Evolutionary conservation across 495 filamentous ascomycete species (phyloP).

Genomic region (Barbatosphaeria neglecta): DNA sequence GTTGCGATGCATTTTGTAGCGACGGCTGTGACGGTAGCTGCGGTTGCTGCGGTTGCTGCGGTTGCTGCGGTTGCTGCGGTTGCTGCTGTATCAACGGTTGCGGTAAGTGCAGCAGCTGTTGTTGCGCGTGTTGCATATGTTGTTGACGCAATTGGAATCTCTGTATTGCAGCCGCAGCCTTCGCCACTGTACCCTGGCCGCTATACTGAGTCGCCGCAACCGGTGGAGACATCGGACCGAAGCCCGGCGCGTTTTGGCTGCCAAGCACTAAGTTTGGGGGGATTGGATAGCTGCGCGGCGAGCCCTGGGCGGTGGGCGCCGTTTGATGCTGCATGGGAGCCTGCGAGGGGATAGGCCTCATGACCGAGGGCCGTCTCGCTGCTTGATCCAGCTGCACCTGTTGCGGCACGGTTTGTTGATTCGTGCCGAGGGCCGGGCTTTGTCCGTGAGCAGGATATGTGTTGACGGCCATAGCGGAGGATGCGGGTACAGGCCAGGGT

Average conservation of each 20-base stretch:
- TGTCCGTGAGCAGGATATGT: no score
- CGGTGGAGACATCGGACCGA: no score
- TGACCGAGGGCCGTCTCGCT: not conserved
- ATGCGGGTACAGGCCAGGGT: not conserved
- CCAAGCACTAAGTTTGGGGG: no score
- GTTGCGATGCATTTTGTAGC: no score
- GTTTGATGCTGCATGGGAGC: no score
- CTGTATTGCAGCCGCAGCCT: no score
- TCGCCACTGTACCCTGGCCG: no score
- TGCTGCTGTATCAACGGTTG: not conserved
- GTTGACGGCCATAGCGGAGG: no score
- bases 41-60: not conserved
- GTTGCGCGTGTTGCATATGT: not conserved
- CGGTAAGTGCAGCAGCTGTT: constrained; percentile 2
- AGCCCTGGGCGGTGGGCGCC: not conserved
- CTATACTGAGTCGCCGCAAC: no score
- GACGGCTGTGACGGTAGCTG: not conserved
- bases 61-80: constrained; percentile 2
- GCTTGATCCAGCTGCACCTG: not conserved
- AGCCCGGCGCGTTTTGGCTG: no score
- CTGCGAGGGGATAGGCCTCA: not conserved
- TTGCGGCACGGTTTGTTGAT: not conserved
- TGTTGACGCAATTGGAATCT: no score
- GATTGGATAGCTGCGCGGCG: no score
- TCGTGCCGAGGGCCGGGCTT: not conserved